A percentile compares a stretch with the other conserved stretches of the same genome.
phyloP scores from a whole-genome alignment of 129 eudicot genomes.

The Chrysanthemum makinoi region DNA sequence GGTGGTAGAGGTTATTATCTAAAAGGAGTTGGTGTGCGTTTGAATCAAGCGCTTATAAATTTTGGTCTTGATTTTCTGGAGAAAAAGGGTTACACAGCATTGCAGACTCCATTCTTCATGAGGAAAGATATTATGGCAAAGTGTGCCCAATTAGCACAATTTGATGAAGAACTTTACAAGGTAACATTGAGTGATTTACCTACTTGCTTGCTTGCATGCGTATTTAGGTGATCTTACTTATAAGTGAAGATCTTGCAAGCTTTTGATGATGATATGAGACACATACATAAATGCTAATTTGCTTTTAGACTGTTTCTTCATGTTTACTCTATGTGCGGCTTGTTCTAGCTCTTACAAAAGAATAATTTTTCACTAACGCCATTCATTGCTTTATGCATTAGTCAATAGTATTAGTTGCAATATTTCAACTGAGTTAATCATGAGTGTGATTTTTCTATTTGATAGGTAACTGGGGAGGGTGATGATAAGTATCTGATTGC shows the following conservation, averaged over 20 bases:
- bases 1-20: constrained; percentile 98
- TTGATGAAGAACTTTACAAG: constrained; percentile 99
- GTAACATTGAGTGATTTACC: constrained; percentile 27
- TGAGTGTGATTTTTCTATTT: not conserved
- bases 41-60: constrained; percentile 90
- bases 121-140: constrained; percentile 88
- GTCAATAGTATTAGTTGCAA: too few relatives aligned
- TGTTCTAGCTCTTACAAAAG: too few relatives aligned
- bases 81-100: constrained; percentile 53
- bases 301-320: too few relatives aligned
- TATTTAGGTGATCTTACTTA: too few relatives aligned
- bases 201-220: too few relatives aligned
- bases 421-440: not conserved
- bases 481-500: constrained; percentile 98
- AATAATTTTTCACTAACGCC: too few relatives aligned
- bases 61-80: constrained; percentile 74
- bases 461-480: constrained; percentile 88
- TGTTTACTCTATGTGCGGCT: too few relatives aligned
- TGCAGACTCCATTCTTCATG: constrained; percentile 93
- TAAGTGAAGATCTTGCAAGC: too few relatives aligned
- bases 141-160: constrained; percentile 93
- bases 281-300: too few relatives aligned
- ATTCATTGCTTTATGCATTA: too few relatives aligned
- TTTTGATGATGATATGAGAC: too few relatives aligned
- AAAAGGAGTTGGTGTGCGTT: constrained; percentile 79